These are phyloP conservation scores for Tulasnella sp. DNA, from an alignment of 768 basidiomycete genomes.

Conservation along the genomic window DNA sequence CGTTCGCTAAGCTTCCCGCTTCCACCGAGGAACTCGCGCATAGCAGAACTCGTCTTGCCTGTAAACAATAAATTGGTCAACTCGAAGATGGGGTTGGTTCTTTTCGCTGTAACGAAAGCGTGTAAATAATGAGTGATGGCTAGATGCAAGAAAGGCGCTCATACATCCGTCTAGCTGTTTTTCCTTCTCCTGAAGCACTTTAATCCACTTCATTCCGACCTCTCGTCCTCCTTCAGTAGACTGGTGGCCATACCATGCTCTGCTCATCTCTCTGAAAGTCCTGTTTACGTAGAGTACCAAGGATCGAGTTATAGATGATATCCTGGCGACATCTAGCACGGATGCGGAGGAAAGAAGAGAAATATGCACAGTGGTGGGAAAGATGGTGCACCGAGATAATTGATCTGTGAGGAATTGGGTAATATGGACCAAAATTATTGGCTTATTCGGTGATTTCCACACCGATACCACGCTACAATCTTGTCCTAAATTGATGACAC, in stretches of 20 bases:
- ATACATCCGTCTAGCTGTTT: slow-evolving; percentile 53
- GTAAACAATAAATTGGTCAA: slow-evolving; percentile 57
- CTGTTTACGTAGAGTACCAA: slow-evolving; percentile 59
- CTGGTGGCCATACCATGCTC: slow-evolving; percentile 60
- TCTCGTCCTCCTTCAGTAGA: slow-evolving; percentile 48
- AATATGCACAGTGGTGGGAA: slow-evolving; percentile 38
- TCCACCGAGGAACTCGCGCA: slow-evolving; percentile 63
- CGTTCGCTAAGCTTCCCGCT: slow-evolving; percentile 72
- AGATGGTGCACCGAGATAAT: slow-evolving; percentile 4
- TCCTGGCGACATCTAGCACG: slow-evolving; percentile 54
- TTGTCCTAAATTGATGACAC: slow-evolving; percentile 34
- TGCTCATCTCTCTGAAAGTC: slow-evolving; percentile 57
- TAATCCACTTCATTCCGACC: slow-evolving; percentile 60
- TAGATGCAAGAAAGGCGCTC: slow-evolving; percentile 19
- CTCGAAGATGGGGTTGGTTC: slow-evolving; percentile 53
- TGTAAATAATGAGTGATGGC: slow-evolving; percentile 18
- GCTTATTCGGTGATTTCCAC: slow-evolving; percentile 32
- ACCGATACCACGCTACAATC: slow-evolving; percentile 25
- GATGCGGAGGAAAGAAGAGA: slow-evolving; percentile 45
- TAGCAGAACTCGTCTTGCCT: slow-evolving; percentile 55
- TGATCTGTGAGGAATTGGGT: slow-evolving; percentile 21
- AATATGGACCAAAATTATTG: slow-evolving; percentile 40
- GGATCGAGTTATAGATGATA: slow-evolving; percentile 57
- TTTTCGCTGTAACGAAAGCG: slow-evolving; percentile 34
- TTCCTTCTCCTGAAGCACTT: slow-evolving; percentile 49